Evolutionary conservation across 2,329 filamentous ascomycete genomes (phyloP), one percentile per base, ranked within the genome.

Genomic region (Didymellaceae sp.): DNA sequence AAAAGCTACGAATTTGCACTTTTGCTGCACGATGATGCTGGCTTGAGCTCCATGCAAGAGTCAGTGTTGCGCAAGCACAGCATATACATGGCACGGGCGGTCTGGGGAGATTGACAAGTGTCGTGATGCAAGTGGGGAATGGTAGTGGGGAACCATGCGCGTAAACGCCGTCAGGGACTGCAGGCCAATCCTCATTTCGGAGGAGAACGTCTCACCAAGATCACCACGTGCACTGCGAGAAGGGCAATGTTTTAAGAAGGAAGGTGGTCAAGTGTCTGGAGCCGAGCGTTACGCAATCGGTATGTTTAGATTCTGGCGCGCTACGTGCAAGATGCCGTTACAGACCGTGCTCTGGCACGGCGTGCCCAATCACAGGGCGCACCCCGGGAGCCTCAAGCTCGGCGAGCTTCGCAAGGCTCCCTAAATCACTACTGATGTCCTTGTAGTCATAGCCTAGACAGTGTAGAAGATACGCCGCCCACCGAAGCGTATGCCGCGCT

Each of bases 381-480:
- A 49, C 45, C 38, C 44, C 48, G 26, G 54, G 67, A 63, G 55
- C 58, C 61, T 70, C 62, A 57, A 70, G 59, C 44, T 66, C 63
- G 39, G 65, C 70, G 46, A 68, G 55, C 42, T 62, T 55, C 22
- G 55, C 62, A 30, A 73, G 63, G 43, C 52, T 63, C 26, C 67
- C 69, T 34, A 73, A 45, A 43, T 70, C 66, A 16, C 62, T 59
- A 26, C 61, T 44, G 24, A 70, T 67, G 30, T 72, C 68, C 26
- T 70, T 64, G 30, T 68, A 55, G 39, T 72, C 67, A 25, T 63
- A 60, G 10, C 70, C 70, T 44, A 72, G 49, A 35, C 61, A 59
- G 51, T 69, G 61, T 20, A 73, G 63, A 31, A 69, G 39, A 28
- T 52, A 55, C 20, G 61, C 62, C 41, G 66, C 68, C 68, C 69